phyloP scores from a whole-genome alignment of 2,329 filamentous ascomycete species.

The Mariannaea elegans region DNA sequence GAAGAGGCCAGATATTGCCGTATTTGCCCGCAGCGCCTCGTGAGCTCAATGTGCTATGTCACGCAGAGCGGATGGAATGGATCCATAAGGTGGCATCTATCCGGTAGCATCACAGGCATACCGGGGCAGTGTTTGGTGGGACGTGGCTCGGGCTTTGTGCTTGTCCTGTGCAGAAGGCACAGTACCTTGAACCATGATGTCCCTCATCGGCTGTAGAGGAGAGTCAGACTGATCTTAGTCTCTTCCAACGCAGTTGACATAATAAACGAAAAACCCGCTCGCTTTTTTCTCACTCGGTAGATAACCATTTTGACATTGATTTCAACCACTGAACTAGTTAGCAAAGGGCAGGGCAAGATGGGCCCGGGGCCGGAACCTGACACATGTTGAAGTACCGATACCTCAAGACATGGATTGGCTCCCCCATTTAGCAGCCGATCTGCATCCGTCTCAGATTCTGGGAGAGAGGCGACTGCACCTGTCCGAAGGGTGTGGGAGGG shows the following conservation, averaged over 20 bases:
- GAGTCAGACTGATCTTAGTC: background rate
- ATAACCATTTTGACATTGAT: slow-evolving; percentile 20
- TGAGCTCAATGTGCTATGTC: slow-evolving; percentile 39
- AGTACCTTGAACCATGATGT: background rate
- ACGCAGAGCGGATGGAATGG: slow-evolving; percentile 34
- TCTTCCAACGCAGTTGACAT: background rate
- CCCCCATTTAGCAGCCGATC: slow-evolving; percentile 45
- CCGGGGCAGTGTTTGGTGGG: slow-evolving; percentile 39
- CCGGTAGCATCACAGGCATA: slow-evolving; percentile 33
- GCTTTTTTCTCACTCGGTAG: slow-evolving; percentile 14
- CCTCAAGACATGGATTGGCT: slow-evolving; percentile 33
- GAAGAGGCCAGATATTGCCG: slow-evolving; percentile 7
- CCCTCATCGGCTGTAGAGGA: background rate
- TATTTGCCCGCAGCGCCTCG: slow-evolving; percentile 16
- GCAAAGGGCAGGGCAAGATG: slow-evolving; percentile 31
- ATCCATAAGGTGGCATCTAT: slow-evolving; percentile 35
- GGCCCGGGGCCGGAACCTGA: slow-evolving; percentile 38
- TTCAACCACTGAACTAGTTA: slow-evolving; percentile 29
- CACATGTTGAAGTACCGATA: slow-evolving; percentile 42
- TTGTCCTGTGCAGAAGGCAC: background rate
- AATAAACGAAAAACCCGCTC: slow-evolving; percentile 7
- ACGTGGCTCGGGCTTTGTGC: slow-evolving; percentile 22
- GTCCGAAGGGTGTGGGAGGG: slow-evolving; percentile 38
- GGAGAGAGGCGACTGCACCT: slow-evolving; percentile 40
- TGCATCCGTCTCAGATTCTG: slow-evolving; percentile 50